Evolutionary conservation across 2,329 filamentous ascomycete species (phyloP).

Genomic region (Aschersonia sp.): DNA sequence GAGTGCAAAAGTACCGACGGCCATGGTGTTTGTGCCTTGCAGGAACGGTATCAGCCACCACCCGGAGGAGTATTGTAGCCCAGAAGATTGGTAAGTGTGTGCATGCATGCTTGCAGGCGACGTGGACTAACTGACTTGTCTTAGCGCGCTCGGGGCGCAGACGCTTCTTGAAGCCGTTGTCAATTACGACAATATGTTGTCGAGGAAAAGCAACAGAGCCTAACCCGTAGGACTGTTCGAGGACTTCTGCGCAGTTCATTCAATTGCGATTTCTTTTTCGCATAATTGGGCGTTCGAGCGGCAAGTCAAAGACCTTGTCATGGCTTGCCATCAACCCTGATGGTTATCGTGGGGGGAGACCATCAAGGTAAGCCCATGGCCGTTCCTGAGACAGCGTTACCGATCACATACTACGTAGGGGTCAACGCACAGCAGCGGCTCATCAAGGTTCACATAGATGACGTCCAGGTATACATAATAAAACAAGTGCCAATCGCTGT

Average conservation of each 20-base stretch:
- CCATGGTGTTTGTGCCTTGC: slow-evolving; percentile 24
- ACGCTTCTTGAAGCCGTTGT: slow-evolving; percentile 12
- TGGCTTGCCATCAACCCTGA: slow-evolving; percentile 2
- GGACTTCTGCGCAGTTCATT: no score
- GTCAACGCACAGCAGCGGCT: no score
- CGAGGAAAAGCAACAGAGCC: background rate
- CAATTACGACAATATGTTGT: slow-evolving; percentile 7
- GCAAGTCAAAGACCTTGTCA: background rate
- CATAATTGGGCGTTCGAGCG: no score
- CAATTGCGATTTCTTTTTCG: no score
- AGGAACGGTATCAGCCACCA: slow-evolving; percentile 22
- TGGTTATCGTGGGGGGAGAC: background rate
- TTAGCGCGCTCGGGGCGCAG: slow-evolving; percentile 13
- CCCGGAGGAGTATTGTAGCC: slow-evolving; percentile 19
- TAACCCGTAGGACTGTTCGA: no score
- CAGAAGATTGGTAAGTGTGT: slow-evolving; percentile 16
- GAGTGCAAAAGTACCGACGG: slow-evolving; percentile 17
- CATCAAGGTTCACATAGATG: slow-evolving; percentile 1
- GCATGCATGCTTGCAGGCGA: background rate
- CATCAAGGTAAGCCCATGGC: slow-evolving; percentile 4
- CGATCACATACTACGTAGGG: no score
- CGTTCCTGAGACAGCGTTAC: no score
- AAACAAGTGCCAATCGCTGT: no score
- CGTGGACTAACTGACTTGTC: background rate
- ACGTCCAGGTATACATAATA: background rate